These are phyloP conservation scores for Trichomonas vaginalis DNA, from an alignment of 208 protist genomes.

Conservation along the genomic window DNA sequence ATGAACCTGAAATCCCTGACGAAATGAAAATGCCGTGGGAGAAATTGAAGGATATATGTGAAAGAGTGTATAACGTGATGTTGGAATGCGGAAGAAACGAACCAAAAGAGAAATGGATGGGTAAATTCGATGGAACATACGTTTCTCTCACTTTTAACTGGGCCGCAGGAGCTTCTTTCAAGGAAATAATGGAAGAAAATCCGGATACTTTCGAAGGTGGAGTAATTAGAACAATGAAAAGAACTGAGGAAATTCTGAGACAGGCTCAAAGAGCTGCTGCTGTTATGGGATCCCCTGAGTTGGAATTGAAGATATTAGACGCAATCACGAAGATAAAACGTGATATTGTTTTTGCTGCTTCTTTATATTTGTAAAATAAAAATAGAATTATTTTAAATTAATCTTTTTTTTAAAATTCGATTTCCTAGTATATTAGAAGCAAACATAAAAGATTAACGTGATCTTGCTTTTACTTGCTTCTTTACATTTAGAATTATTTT, in stretches of 20 bases:
- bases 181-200: not conserved
- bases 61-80: not conserved
- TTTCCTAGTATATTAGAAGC: too few relatives aligned
- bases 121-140: not conserved
- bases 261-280: conserved; percentile 66
- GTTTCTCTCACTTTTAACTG: not conserved
- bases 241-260: conserved; percentile 74
- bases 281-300: conserved; percentile 85
- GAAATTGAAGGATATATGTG: not conserved
- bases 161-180: not conserved
- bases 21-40: not conserved
- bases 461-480: too few relatives aligned
- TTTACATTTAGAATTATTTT: too few relatives aligned
- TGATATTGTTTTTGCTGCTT: conserved; percentile 97
- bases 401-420: too few relatives aligned
- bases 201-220: not conserved
- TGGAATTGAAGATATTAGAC: conserved; percentile 89
- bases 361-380: conserved; percentile 72
- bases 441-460: too few relatives aligned
- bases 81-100: not conserved
- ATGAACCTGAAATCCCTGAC: not conserved
- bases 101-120: not conserved
- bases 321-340: conserved; percentile 77
- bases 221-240: not conserved
- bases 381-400: too few relatives aligned